These are phyloP conservation scores for Colletotrichum costaricense DNA, from an alignment of 2,329 filamentous ascomycete species.

Conservation along the genomic window DNA sequence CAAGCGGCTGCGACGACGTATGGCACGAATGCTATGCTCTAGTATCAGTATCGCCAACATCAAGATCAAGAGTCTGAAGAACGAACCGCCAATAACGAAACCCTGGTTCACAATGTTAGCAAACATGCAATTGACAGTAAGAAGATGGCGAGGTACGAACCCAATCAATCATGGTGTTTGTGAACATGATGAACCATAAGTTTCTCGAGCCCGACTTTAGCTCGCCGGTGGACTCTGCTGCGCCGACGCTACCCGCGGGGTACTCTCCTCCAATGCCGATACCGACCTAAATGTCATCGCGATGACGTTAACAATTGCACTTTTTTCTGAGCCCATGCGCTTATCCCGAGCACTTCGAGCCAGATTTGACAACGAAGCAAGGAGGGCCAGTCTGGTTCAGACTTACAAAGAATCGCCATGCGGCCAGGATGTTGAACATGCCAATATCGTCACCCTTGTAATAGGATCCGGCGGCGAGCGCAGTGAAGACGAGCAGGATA, in stretches of 20 bases:
- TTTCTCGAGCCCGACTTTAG: slow-evolving; percentile 85
- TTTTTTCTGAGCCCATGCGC: background rate
- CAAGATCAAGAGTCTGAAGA: background rate
- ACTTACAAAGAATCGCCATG: slow-evolving; percentile 85
- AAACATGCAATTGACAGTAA: slow-evolving; percentile 44
- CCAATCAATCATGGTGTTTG: slow-evolving; percentile 86
- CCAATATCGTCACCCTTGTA: slow-evolving; percentile 75
- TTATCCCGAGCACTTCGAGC: background rate
- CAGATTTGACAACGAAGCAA: no score
- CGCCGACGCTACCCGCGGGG: slow-evolving; percentile 84
- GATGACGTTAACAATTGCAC: slow-evolving; percentile 8
- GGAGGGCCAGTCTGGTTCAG: background rate
- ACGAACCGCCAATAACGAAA: slow-evolving; percentile 81
- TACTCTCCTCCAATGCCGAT: slow-evolving; percentile 68
- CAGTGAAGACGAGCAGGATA: slow-evolving; percentile 87
- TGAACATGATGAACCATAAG: slow-evolving; percentile 91
- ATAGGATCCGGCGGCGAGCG: slow-evolving; percentile 82
- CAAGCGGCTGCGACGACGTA: slow-evolving; percentile 67
- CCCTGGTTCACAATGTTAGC: slow-evolving; percentile 51
- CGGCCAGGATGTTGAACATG: slow-evolving; percentile 80
- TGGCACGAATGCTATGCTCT: slow-evolving; percentile 26
- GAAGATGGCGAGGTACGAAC: slow-evolving; percentile 18
- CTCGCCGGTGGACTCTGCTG: slow-evolving; percentile 86
- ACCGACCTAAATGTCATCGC: slow-evolving; percentile 5
- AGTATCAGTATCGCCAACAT: background rate